These are phyloP conservation scores for Xylaria palmicola DNA, from an alignment of 495 filamentous ascomycete genomes.

Conservation along the genomic window DNA sequence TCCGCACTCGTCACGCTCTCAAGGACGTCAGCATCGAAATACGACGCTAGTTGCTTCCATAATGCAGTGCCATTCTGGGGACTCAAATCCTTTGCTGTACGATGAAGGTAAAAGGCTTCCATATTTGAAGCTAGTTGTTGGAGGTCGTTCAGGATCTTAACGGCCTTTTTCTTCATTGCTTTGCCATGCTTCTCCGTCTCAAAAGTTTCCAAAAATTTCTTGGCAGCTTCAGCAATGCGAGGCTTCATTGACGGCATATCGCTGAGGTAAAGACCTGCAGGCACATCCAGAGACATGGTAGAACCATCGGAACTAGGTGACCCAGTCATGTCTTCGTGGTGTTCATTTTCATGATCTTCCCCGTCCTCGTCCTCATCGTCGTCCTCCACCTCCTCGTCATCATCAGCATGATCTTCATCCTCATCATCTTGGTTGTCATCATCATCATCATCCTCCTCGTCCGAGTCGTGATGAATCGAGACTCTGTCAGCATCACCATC, in stretches of 20 bases:
- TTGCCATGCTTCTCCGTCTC: slow-evolving; percentile 71
- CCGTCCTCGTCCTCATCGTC: slow-evolving; percentile 37
- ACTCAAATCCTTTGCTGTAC: slow-evolving; percentile 41
- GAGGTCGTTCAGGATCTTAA: slow-evolving; percentile 69
- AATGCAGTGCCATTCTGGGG: slow-evolving; percentile 57
- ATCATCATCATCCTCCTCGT: slow-evolving; percentile 50
- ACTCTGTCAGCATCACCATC: slow-evolving; percentile 55
- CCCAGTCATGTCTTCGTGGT: slow-evolving; percentile 58
- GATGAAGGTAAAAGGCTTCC: slow-evolving; percentile 61
- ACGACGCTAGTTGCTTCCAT: slow-evolving; percentile 76
- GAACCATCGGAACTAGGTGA: slow-evolving; percentile 65
- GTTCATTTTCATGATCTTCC: slow-evolving; percentile 55
- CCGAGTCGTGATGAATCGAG: slow-evolving; percentile 38
- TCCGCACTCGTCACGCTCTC: slow-evolving; percentile 98
- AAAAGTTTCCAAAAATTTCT: slow-evolving; percentile 77
- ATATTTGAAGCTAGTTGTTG: slow-evolving; percentile 69
- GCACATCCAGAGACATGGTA: slow-evolving; percentile 56
- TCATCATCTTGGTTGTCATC: slow-evolving; percentile 61
- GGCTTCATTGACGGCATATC: slow-evolving; percentile 67
- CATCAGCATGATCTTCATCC: slow-evolving; percentile 22
- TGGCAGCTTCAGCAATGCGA: slow-evolving; percentile 70
- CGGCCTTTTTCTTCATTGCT: slow-evolving; percentile 73
- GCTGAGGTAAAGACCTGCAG: slow-evolving; percentile 41
- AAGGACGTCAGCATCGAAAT: slow-evolving; percentile 82
- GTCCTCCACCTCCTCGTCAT: slow-evolving; percentile 12